These are phyloP conservation scores for Spathaspora boniae DNA, from an alignment of 805 yeast genomes.

Conservation along the genomic window DNA sequence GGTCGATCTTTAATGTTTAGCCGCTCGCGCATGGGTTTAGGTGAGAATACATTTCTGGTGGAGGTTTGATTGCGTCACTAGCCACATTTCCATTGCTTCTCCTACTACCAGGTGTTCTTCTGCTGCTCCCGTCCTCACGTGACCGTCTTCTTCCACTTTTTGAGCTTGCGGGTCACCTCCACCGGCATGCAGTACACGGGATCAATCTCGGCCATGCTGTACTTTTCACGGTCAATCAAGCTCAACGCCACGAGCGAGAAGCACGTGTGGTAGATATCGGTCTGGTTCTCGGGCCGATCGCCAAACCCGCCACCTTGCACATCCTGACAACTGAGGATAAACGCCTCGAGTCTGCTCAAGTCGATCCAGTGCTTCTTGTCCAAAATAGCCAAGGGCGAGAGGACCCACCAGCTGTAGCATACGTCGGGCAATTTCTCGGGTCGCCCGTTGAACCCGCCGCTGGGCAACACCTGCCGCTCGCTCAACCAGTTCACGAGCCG, in stretches of 20 bases:
- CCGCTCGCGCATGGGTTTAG: conserved; percentile 3
- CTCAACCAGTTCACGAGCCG: conserved; percentile 80
- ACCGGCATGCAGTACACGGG: conserved; percentile 86
- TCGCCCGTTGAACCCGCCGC: conserved; percentile 94
- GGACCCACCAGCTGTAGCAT: conserved; percentile 98
- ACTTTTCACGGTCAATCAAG: conserved; percentile 56
- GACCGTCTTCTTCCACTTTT: conserved; percentile 47
- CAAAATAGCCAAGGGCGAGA: conserved; percentile 69
- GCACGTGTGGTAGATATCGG: conserved; percentile 88
- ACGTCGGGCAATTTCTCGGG: conserved; percentile 95
- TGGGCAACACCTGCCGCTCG: conserved; percentile 73
- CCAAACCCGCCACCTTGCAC: conserved; percentile 80
- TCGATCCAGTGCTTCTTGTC: conserved; percentile 76
- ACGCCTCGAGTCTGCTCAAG: conserved; percentile 52
- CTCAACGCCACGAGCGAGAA: conserved; percentile 90
- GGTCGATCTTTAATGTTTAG: too few species aligned
- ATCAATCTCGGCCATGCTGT: conserved; percentile 59
- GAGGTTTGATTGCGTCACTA: background rate
- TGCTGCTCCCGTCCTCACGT: too few species aligned
- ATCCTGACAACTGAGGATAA: conserved; percentile 80
- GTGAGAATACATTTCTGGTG: background rate
- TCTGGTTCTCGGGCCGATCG: conserved; percentile 87
- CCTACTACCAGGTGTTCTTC: too few species aligned
- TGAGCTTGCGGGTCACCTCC: conserved; percentile 33
- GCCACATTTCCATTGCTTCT: too few species aligned